Percentiles rank a stretch among this genome's conserved stretches.
Conservation (phyloP, 2,329 filamentous ascomycete species). For the Monosporascus sp. region DNA sequence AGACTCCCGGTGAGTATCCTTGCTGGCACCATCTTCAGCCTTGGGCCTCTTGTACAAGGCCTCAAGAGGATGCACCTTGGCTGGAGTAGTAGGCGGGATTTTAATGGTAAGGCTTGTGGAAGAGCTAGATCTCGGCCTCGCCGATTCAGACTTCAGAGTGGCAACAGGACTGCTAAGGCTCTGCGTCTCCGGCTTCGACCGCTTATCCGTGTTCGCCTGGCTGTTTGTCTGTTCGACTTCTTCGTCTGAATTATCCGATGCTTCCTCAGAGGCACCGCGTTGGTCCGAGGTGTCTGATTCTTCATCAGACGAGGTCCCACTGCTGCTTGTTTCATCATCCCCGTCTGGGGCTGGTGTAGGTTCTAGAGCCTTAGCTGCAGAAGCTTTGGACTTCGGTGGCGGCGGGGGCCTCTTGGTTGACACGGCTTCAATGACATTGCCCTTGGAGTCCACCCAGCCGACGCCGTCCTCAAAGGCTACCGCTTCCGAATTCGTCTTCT, state of each 20-base stretch:
- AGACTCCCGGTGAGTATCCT: slow-evolving; percentile 37
- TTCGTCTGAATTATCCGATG: slow-evolving; percentile 20
- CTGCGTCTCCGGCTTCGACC: slow-evolving; percentile 14
- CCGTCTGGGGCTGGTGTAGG: slow-evolving; percentile 13
- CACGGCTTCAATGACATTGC: slow-evolving; percentile 64
- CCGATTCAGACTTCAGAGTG: slow-evolving; percentile 23
- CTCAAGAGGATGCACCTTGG: slow-evolving; percentile 76
- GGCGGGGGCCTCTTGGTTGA: slow-evolving; percentile 31
- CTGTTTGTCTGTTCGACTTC: slow-evolving; percentile 10
- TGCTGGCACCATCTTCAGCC: slow-evolving; percentile 32
- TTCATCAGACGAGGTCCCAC: slow-evolving; percentile 31
- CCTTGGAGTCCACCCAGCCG: slow-evolving; percentile 81
- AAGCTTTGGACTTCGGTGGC: slow-evolving; percentile 17
- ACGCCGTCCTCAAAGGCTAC: slow-evolving; percentile 73
- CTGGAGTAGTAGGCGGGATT: slow-evolving; percentile 43
- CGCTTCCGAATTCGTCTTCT: slow-evolving; percentile 37
- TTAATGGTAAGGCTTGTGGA: slow-evolving; percentile 49
- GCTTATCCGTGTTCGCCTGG: slow-evolving; percentile 7
- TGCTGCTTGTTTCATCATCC: slow-evolving; percentile 32
- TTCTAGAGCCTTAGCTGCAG: slow-evolving; percentile 10
- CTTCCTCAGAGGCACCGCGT: slow-evolving; percentile 13
- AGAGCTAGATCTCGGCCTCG: slow-evolving; percentile 45
- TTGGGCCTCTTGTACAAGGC: slow-evolving; percentile 79
- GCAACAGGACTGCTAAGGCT: slow-evolving; percentile 13
- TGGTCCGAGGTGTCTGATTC: slow-evolving; percentile 28